Conservation (phyloP, 345 rosid species). For the Toxicodendron radicans region DNA sequence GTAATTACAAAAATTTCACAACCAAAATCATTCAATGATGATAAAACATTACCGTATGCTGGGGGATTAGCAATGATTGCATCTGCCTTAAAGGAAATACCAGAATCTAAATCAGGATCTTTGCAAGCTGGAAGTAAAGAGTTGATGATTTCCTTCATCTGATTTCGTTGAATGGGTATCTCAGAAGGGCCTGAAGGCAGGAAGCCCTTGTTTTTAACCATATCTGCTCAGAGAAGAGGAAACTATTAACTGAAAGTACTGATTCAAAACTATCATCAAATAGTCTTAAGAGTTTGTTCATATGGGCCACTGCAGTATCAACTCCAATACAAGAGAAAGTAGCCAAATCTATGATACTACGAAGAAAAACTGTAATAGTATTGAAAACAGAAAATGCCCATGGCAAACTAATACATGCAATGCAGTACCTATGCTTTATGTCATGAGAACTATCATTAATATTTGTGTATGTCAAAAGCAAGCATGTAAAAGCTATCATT, state of each 20-base stretch:
- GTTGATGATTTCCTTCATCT: conserved; percentile 76
- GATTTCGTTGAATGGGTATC: conserved; percentile 85
- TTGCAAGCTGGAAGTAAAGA: conserved; percentile 94
- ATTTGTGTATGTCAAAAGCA: no score
- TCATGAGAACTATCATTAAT: no score
- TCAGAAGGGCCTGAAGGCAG: conserved; percentile 98
- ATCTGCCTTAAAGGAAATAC: conserved; percentile 82
- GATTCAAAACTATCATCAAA: neutral
- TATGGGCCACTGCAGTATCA: neutral
- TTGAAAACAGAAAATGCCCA: neutral
- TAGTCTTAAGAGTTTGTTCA: neutral
- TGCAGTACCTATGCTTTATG: neutral
- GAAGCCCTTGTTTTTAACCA: conserved; percentile 99
- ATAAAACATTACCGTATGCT: conserved; percentile 71
- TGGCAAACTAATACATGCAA: neutral
- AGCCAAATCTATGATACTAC: neutral
- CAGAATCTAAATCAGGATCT: conserved; percentile 88
- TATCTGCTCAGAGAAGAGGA: conserved; percentile 59
- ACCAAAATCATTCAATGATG: neutral
- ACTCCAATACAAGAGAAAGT: neutral
- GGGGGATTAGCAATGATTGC: conserved; percentile 99
- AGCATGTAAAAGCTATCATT: no score
- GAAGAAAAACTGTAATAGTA: neutral
- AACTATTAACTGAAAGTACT: conserved; percentile 6
- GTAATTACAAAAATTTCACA: neutral